phyloP scores from a whole-genome alignment of 2,329 filamentous ascomycete genomes.

The Metarhizium anisopliae region DNA sequence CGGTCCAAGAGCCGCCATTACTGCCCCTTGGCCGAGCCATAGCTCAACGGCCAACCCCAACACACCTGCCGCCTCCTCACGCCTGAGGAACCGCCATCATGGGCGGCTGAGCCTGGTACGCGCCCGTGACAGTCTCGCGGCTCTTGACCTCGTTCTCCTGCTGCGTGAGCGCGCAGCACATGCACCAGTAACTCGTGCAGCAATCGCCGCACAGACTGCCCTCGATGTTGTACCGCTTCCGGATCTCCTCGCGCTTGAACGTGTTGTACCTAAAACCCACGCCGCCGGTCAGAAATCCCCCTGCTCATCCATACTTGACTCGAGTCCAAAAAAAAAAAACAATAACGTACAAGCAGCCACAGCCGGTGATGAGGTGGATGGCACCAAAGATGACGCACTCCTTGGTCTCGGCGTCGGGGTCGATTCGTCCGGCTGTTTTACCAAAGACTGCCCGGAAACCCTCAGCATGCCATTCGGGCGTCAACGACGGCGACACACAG shows the following conservation, averaged over 20 bases:
- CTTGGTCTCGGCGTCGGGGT: slow-evolving; percentile 28
- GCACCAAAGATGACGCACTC: slow-evolving; percentile 32
- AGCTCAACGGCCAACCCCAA: no score
- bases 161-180: slow-evolving; percentile 48
- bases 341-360: slow-evolving; percentile 31
- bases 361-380: slow-evolving; percentile 29
- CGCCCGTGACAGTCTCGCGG: neutral
- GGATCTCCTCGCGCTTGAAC: slow-evolving; percentile 44
- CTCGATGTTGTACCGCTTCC: slow-evolving; percentile 41
- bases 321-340: no score
- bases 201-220: slow-evolving; percentile 40
- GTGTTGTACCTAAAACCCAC: slow-evolving; percentile 29
- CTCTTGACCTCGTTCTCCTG: slow-evolving; percentile 43
- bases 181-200: slow-evolving; percentile 42
- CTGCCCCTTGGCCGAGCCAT: no score
- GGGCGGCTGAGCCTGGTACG: neutral
- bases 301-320: neutral
- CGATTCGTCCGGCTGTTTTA: slow-evolving; percentile 33
- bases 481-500: neutral
- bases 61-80: no score
- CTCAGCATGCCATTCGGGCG: neutral
- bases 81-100: neutral
- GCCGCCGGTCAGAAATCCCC: neutral
- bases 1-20: no score
- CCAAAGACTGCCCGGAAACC: slow-evolving; percentile 26